These are phyloP conservation scores for Apiospora marii DNA, from an alignment of 2,329 filamentous ascomycete species.

Conservation along the genomic window DNA sequence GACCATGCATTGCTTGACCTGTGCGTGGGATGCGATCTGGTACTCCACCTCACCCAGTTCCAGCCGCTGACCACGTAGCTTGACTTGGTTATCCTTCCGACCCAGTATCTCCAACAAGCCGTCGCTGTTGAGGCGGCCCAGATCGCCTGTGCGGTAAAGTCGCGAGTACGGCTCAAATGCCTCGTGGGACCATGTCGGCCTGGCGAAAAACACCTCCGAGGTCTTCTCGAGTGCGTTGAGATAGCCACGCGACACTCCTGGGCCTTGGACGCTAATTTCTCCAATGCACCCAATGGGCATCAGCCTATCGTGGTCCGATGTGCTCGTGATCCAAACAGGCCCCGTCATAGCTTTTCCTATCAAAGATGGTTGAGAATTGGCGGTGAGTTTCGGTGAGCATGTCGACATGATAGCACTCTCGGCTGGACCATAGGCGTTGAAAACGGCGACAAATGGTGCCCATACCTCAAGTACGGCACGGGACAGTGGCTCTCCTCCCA, in stretches of 20 bases:
- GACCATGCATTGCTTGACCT: background rate
- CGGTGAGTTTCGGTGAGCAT: background rate
- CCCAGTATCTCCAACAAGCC: constrained; percentile 25
- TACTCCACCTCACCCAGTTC: constrained; percentile 28
- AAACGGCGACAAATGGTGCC: background rate
- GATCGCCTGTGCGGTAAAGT: constrained; percentile 26
- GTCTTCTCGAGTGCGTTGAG: constrained; percentile 36
- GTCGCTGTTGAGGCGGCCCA: constrained; percentile 26
- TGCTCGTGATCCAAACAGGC: constrained; percentile 25
- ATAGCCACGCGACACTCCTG: constrained; percentile 40
- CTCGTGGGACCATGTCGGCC: background rate
- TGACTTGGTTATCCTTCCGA: constrained; percentile 27
- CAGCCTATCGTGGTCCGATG: constrained; percentile 23
- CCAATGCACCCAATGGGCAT: constrained; percentile 31
- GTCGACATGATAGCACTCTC: background rate
- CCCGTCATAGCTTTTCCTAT: constrained; percentile 22
- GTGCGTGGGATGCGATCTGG: background rate
- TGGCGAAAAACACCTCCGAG: constrained; percentile 21
- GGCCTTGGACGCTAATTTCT: constrained; percentile 31
- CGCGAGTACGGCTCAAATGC: background rate
- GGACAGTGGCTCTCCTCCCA: constrained; percentile 6
- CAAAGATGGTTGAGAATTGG: background rate
- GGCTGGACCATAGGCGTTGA: background rate
- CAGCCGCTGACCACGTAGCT: constrained; percentile 25
- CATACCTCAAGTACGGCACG: background rate